Conservation (phyloP, 441 rosid genomes). For the Brassica hybrid region DNA sequence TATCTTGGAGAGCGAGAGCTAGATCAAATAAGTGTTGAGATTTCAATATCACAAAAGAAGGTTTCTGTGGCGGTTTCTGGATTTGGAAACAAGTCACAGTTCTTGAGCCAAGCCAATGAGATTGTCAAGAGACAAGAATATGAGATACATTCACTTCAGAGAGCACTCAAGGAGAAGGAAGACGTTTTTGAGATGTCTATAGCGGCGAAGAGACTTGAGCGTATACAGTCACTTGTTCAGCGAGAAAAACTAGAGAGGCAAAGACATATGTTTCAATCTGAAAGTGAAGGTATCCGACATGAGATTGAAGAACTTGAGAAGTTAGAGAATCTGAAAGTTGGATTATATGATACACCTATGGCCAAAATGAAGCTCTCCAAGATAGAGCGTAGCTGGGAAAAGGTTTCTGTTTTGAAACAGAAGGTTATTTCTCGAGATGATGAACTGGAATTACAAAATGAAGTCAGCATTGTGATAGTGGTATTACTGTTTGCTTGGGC, state of each 20-base stretch:
- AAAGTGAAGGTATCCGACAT: constrained; percentile 68
- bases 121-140: constrained; percentile 65
- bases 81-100: constrained; percentile 55
- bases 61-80: constrained; percentile 49
- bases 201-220: constrained; percentile 55
- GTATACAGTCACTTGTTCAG: constrained; percentile 42
- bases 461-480: constrained; percentile 28
- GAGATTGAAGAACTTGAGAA: constrained; percentile 72
- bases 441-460: constrained; percentile 17
- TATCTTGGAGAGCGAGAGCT: constrained; percentile 61
- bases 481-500: constrained; percentile 78
- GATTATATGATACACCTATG: constrained; percentile 68
- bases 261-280: constrained; percentile 75
- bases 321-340: constrained; percentile 78
- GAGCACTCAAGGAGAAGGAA: constrained; percentile 57
- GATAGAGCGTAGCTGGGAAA: constrained; percentile 62
- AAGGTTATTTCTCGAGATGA: constrained; percentile 32
- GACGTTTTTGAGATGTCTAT: constrained; percentile 59
- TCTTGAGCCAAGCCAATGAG: constrained; percentile 64
- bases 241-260: constrained; percentile 78
- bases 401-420: constrained; percentile 58
- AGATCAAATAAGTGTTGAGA: constrained; percentile 51
- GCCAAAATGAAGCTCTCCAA: constrained; percentile 68
- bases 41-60: constrained; percentile 50
- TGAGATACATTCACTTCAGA: constrained; percentile 62